A percentile compares a stretch with the other conserved stretches of the same genome.
These are phyloP conservation scores for Bryoerythrophyllum caledonicum DNA, from an alignment of 225 moss, liverwort and hornwort genomes.

Conservation along the genomic window DNA sequence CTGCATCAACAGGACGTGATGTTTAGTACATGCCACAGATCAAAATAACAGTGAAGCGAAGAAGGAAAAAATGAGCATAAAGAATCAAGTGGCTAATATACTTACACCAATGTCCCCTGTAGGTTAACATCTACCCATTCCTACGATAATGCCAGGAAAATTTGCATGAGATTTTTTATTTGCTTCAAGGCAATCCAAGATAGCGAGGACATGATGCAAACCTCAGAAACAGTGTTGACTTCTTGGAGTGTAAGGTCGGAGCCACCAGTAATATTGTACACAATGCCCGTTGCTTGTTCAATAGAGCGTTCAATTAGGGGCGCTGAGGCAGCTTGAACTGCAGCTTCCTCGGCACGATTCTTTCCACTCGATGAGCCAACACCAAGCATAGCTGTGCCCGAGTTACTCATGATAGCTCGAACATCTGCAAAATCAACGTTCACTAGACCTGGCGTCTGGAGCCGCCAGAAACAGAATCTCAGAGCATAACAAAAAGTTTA, in stretches of 20 bases:
- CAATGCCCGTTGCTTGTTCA: conserved; percentile 80
- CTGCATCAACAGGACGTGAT: conserved; percentile 35
- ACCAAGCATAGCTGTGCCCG: conserved; percentile 82
- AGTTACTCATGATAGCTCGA: conserved; percentile 82
- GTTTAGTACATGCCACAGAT: background rate
- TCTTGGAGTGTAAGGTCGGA: conserved; percentile 79
- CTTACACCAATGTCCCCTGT: background rate
- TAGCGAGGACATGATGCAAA: conserved; percentile 20
- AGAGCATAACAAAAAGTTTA: background rate
- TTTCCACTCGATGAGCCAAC: conserved; percentile 81
- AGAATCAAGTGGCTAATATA: background rate
- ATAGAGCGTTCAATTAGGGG: conserved; percentile 82
- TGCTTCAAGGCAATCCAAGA: background rate
- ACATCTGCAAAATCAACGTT: conserved; percentile 91
- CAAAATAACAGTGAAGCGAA: background rate
- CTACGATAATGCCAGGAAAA: background rate
- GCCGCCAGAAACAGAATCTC: conserved; percentile 12
- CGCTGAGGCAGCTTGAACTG: conserved; percentile 77
- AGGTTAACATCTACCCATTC: background rate
- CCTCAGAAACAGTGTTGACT: conserved; percentile 85
- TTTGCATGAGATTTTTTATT: background rate
- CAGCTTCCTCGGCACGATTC: conserved; percentile 80
- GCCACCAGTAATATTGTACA: conserved; percentile 85
- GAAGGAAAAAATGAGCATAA: background rate
- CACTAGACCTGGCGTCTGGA: conserved; percentile 82